phyloP scores from a whole-genome alignment of 2,329 filamentous ascomycete genomes.

The Fusarium sp. region DNA sequence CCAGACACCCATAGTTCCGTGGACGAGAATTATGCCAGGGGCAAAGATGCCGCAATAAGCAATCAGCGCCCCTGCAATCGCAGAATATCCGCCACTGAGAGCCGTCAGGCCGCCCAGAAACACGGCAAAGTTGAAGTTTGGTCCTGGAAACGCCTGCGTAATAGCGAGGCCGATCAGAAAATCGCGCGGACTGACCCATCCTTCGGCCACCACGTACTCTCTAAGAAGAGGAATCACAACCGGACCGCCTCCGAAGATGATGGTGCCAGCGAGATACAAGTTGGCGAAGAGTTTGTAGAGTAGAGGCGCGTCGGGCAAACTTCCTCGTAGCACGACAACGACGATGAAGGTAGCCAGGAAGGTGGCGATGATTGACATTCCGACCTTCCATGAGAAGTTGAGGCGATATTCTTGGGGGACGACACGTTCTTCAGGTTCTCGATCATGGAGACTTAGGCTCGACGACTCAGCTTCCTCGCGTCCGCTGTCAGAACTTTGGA shows the following conservation, averaged over 20 bases:
- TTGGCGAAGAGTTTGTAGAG: constrained; percentile 74
- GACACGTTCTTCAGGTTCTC: constrained; percentile 33
- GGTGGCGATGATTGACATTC: constrained; percentile 53
- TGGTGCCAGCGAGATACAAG: constrained; percentile 78
- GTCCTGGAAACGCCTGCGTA: constrained; percentile 73
- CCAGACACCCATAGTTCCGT: constrained; percentile 68
- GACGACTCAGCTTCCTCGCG: not conserved
- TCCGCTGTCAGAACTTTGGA: not conserved
- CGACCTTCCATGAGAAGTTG: constrained; percentile 59
- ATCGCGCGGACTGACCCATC: constrained; percentile 76
- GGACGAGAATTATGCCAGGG: constrained; percentile 61
- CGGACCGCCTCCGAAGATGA: constrained; percentile 73
- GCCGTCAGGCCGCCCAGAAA: constrained; percentile 65
- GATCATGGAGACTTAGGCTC: not conserved
- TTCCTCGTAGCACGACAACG: constrained; percentile 64
- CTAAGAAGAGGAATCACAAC: constrained; percentile 73
- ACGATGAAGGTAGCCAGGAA: constrained; percentile 68
- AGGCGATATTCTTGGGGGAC: constrained; percentile 51
- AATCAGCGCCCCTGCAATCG: constrained; percentile 60
- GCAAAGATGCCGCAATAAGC: constrained; percentile 64
- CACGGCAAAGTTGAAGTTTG: constrained; percentile 64
- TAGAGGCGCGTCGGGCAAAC: constrained; percentile 54
- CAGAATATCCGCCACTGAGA: constrained; percentile 50
- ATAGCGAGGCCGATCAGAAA: constrained; percentile 79
- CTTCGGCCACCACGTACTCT: constrained; percentile 71